Evolutionary conservation across 1,284 basidiomycete species (phyloP).

Genomic region (Kalmanozyma brasiliensis): DNA sequence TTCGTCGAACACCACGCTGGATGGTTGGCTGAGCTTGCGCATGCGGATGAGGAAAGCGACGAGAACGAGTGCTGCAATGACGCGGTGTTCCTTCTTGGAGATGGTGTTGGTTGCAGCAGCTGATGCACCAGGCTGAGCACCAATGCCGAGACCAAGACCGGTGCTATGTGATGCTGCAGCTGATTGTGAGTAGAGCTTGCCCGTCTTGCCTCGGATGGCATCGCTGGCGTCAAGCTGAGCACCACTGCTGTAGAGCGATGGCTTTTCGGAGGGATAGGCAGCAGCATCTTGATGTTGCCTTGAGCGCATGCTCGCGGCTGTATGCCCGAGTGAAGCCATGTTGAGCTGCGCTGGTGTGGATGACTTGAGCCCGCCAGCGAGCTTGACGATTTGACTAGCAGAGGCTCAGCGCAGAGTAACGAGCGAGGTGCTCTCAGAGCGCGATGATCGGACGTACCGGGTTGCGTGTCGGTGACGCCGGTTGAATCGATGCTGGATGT

Average conservation of each 20-base stretch:
- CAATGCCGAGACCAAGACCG: conserved; percentile 50
- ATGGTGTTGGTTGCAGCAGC: conserved; percentile 35
- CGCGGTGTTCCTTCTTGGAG: conserved; percentile 27
- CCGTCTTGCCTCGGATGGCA: conserved; percentile 22
- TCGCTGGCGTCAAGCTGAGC: conserved; percentile 14
- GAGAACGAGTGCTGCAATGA: conserved; percentile 37
- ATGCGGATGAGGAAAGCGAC: conserved; percentile 54
- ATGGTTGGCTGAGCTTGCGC: conserved; percentile 59
- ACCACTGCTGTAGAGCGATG: conserved; percentile 34
- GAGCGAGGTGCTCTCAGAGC: too few species aligned
- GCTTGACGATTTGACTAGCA: too few species aligned
- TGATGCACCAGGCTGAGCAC: conserved; percentile 38
- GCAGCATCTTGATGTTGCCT: conserved; percentile 24
- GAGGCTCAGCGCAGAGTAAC: too few species aligned
- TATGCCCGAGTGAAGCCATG: conserved; percentile 52
- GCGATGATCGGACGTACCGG: too few species aligned
- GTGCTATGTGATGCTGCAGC: conserved; percentile 17
- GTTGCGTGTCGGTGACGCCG: too few species aligned
- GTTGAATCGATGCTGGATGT: too few species aligned
- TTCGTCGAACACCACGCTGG: conserved; percentile 67
- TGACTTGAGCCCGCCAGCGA: too few species aligned
- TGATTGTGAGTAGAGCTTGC: conserved; percentile 26
- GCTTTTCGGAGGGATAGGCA: conserved; percentile 11
- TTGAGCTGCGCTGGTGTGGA: conserved; percentile 7
- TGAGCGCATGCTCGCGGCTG: conserved; percentile 43